Evolutionary conservation across 179 eudicot genomes (phyloP).

Genomic region (Corrigiola litoralis): DNA sequence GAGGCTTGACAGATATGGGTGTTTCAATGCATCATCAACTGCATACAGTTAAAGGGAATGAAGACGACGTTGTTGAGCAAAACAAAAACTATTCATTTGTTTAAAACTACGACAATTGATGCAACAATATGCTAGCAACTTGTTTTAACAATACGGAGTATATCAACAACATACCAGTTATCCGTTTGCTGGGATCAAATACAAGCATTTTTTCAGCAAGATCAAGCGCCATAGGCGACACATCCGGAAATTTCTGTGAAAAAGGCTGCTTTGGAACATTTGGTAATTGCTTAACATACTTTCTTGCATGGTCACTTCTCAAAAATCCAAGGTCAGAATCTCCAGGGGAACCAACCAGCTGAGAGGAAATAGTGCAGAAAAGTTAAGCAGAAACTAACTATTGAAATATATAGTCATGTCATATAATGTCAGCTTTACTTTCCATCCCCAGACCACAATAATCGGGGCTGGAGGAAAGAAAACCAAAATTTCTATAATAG

Average conservation of each 20-base stretch:
- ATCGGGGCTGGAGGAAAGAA: background rate
- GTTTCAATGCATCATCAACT: conserved; percentile 94
- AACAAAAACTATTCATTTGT: background rate
- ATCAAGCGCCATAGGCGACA: conserved; percentile 69
- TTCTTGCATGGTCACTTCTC: conserved; percentile 75
- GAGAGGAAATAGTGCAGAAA: conserved; percentile 2
- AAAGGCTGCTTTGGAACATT: conserved; percentile 55
- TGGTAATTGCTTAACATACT: conserved; percentile 73
- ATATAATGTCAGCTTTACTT: background rate
- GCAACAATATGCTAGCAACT: background rate
- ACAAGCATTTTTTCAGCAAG: conserved; percentile 86
- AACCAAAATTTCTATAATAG: background rate
- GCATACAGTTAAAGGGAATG: background rate
- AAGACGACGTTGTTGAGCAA: background rate
- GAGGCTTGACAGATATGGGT: conserved; percentile 77
- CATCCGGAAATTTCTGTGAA: conserved; percentile 56
- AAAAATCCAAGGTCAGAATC: conserved; percentile 81
- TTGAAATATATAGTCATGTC: background rate
- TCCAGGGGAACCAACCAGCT: conserved; percentile 87
- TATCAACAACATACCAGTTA: conserved; percentile 53
- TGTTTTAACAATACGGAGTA: no score
- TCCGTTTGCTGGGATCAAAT: conserved; percentile 90
- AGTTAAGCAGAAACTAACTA: background rate
- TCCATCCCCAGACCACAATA: background rate
- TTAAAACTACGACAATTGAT: background rate